Base-by-base conservation (phyloP, 345 rosid genomes). In the Populus deltoides region DNA sequence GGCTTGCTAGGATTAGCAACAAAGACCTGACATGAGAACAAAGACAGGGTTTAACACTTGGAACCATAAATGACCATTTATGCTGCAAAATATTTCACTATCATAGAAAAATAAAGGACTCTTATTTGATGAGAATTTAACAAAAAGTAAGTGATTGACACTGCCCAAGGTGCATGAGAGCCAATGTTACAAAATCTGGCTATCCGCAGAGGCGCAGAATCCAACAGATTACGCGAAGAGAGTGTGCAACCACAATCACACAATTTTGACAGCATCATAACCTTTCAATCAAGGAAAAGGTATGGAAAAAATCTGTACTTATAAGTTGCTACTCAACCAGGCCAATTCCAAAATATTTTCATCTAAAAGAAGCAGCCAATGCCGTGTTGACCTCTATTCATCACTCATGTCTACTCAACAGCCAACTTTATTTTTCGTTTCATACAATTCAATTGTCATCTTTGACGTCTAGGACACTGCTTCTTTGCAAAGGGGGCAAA, bases 1-100 rank as follows among this genome's bases (percentile, higher is more conserved):
- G 99, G 98, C 83, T 96, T 96, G 90, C 91, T 92, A 80, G 98
- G 99, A 84, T 96, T 96, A 49, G 99, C 99, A 70, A 93, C 98
- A 85, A 93, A 96, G 78, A 96, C 93, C 97, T 93, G 86, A 77
- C 78, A 8, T 70, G 47, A 43, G 36, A 70, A 24, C 27, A 65
- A 49, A 22, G 17, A 47, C 49, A 38, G 71, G 1, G 69, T 17
- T 29, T 22, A 63, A 25, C 36, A 31, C 65, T 78, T 17, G 22
- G 35, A 69, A 3, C 31, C 49, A 8, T 35, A 6, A 17, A 45
- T 49, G 31, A 27, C 6, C 31, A 74, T 74, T 33, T 47, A 33
- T 66, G 47, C 63, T 6, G 25, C 29, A 16, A 53, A 75, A 31
- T 65, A 24, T 71, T 51, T 7, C 16, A n/a, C 15, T 45, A 35